Evolutionary conservation across 257 asterid species (phyloP).

Genomic region (Nicotiana tabacum): DNA sequence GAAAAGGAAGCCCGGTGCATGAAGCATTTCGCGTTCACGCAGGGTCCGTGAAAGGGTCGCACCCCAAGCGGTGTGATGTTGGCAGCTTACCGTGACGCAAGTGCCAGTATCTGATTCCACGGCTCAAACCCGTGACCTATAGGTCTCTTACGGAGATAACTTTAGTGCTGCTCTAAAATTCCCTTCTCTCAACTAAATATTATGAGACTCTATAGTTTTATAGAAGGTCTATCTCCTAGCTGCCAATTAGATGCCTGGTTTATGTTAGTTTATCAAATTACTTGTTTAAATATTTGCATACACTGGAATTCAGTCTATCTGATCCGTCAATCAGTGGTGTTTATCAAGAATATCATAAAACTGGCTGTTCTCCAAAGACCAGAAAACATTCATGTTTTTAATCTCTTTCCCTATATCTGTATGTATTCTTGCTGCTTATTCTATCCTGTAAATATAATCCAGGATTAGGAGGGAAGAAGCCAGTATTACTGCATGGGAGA

Average conservation of each 20-base stretch:
- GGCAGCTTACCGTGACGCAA: no score
- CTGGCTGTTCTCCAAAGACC: neutral
- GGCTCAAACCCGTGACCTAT: no score
- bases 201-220: no score
- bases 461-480: slow-evolving; percentile 73
- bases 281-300: no score
- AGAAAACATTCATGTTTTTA: neutral
- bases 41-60: no score
- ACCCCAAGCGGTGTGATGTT: no score
- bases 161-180: no score
- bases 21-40: no score
- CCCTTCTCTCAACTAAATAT: no score
- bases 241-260: neutral
- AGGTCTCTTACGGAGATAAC: no score
- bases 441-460: slow-evolving; percentile 2
- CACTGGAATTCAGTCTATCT: neutral
- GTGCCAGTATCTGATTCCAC: no score
- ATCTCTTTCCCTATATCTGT: neutral
- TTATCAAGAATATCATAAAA: neutral
- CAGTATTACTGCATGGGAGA: slow-evolving; percentile 80
- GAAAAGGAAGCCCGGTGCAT: no score
- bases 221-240: neutral
- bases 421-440: neutral
- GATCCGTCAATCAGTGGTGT: neutral
- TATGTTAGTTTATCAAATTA: neutral